Evolutionary conservation across 192 early-diverging fungal genomes (phyloP), one percentile per base, ranked within the genome.

Genomic region (Chytriomyces confervae): DNA sequence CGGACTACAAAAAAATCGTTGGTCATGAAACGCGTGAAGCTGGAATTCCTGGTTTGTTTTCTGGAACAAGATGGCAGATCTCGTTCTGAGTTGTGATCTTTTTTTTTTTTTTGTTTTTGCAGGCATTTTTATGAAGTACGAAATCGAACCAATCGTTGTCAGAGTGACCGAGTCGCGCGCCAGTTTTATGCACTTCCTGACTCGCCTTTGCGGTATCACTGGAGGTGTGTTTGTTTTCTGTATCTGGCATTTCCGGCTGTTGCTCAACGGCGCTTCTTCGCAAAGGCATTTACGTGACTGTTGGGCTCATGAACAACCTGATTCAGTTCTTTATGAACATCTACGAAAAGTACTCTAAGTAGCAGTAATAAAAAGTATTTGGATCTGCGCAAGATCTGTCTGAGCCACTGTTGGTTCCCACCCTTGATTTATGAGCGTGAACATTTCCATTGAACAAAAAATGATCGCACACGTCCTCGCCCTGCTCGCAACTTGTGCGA

Each of bases 121-220:
- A 65, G 92, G 91, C 11, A 88, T 97, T 57, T 97, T 97, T 74
- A 92, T 98, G 63, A 95, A 94, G 77, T 98, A 96, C 79, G 91
- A 92, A 47, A 91, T 98, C 77, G 95, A 98, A 81, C 91, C 96
- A 24, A 92, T 98, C 68, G 90, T 90, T 0, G 91, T 96, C 6
- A 88, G 89, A 11, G 89, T 98, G 20, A 89, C 88, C 3, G 94
- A 95, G 72, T 84, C 78, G 6, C 81, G 89, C 5, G 79, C 80
- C 51, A 85, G 89, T 7, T 88, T 97, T 60, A 51, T 90, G 13
- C 85, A 89, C 67, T 93, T 98, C 64, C 48, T 95, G 50, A 93
- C 93, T 7, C 83, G 95, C 20, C 80, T 96, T 20, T 96, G 94
- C 75, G 94, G 94, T n/a, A 91, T 96, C 18, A 81, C 94, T 44